Base-by-base conservation (phyloP, 257 asterid species). In the Penstemon newberryi region DNA sequence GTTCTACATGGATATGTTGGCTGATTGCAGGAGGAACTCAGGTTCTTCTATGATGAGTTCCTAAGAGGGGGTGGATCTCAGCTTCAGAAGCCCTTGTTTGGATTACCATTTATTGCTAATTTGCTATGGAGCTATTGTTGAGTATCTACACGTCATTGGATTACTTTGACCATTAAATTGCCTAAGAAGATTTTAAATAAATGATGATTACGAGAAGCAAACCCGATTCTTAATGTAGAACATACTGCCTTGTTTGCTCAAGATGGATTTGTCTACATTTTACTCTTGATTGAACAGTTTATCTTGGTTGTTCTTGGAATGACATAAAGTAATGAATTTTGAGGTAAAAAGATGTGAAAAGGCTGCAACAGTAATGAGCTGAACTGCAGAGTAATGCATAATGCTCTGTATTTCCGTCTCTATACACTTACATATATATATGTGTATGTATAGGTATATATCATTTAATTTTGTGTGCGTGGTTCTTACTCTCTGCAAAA, bases 1-100 rank as follows among this genome's bases (percentile, higher is more conserved):
- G 81, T 87, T 89, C 83, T 89, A 87, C 45, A 89, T 89, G 95
- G 96, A 89, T 55, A 87, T 87, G 96, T 67, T 89, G 79, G 68
- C 85, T 38, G 95, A 89, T 9, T 85, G 96, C 94, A 74, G 74
- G 80, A 89, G 84, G 61, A 89, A 74, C 83, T 83, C 96, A 1
- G 92, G 86, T 40, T 82, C 33, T 25, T 25, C 96, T 7, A 37
- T 67, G 74, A 80, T 88, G 85, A 79, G 78, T 52, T 60, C 84
- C 51, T 83, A 74, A 74, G 52, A 25, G 2, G 1, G 41, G 68
- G 66, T 44, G 56, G 18, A 55, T 49, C 25, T 13, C 39, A 50
- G 45, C 47, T 65, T 65, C 40, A 3, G 37, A 3, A 15, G 41
- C 36, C 60, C 64, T 4, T 43, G 39, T 8, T 71, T 56, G 42